Percentiles rank a stretch among this genome's conserved stretches.
phyloP scores from a whole-genome alignment of 192 early-diverging fungal species.

The Mortierella alpina region DNA sequence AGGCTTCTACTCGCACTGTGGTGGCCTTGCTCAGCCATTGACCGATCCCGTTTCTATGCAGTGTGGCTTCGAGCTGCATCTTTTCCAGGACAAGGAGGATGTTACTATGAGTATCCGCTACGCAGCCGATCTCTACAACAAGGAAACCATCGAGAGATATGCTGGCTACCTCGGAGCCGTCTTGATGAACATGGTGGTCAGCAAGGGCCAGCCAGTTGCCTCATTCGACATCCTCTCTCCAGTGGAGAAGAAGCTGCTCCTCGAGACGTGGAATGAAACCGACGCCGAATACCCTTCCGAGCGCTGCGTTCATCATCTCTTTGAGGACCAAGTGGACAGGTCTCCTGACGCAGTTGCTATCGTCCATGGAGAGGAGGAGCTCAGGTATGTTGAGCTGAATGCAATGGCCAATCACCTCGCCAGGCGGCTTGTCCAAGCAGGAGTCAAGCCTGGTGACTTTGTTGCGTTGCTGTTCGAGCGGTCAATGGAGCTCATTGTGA shows the following conservation, averaged over 20 bases:
- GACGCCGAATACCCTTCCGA: neutral
- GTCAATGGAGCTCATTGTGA: slow-evolving; percentile 5
- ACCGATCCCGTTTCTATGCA: too few species aligned
- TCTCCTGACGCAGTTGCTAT: slow-evolving; percentile 15
- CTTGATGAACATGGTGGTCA: neutral
- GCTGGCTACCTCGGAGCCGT: neutral
- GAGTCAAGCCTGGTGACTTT: too few species aligned
- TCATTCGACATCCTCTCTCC: neutral
- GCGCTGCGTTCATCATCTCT: slow-evolving; percentile 6
- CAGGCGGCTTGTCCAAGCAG: too few species aligned
- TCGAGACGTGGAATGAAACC: too few species aligned
- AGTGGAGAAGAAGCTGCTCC: neutral
- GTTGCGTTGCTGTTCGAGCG: neutral
- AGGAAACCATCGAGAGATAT: neutral
- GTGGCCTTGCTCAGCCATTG: too few species aligned
- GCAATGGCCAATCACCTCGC: neutral
- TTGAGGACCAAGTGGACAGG: slow-evolving; percentile 9
- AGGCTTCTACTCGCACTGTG: neutral
- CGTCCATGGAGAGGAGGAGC: slow-evolving; percentile 1
- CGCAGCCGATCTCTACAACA: neutral
- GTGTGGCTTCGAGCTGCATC: neutral
- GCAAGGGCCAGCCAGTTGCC: neutral
- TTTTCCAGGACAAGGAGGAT: neutral
- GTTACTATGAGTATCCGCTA: neutral
- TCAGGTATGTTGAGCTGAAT: slow-evolving; percentile 1